These are phyloP conservation scores for Colletotrichum tropicicola DNA, from an alignment of 2,329 filamentous ascomycete species.

Conservation along the genomic window DNA sequence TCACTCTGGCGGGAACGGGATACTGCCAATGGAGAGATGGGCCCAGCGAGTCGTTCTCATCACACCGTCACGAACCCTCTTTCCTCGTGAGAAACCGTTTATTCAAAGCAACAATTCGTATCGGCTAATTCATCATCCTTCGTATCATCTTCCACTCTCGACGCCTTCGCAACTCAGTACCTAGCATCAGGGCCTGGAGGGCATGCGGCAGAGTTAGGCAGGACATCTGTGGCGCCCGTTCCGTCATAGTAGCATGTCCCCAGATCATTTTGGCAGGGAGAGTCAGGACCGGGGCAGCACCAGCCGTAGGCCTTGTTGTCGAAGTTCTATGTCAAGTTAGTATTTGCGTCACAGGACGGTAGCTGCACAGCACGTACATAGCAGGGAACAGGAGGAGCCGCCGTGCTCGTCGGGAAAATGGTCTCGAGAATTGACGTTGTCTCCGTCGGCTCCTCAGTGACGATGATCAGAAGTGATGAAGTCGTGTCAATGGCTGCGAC, in stretches of 20 bases:
- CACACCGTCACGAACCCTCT: too few species aligned
- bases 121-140: background rate
- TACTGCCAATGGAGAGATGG: too few species aligned
- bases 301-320: background rate
- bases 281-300: conserved; percentile 11
- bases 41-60: too few species aligned
- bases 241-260: conserved; percentile 11
- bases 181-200: background rate
- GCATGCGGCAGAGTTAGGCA: conserved; percentile 13
- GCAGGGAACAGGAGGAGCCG: conserved; percentile 2
- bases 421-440: background rate
- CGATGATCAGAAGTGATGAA: background rate
- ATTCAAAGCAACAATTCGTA: too few species aligned
- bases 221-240: background rate
- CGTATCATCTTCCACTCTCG: too few species aligned
- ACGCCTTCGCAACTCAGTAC: background rate
- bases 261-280: background rate
- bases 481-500: background rate
- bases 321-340: background rate
- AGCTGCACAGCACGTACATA: background rate
- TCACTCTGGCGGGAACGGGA: too few species aligned
- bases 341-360: fast-evolving
- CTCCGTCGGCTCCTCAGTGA: background rate
- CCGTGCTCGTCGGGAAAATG: background rate
- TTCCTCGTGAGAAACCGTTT: too few species aligned